A percentile compares a stretch with the other conserved stretches of the same genome.
Conservation (phyloP, 306 rosid species). For the Dalbergia cultrata region DNA sequence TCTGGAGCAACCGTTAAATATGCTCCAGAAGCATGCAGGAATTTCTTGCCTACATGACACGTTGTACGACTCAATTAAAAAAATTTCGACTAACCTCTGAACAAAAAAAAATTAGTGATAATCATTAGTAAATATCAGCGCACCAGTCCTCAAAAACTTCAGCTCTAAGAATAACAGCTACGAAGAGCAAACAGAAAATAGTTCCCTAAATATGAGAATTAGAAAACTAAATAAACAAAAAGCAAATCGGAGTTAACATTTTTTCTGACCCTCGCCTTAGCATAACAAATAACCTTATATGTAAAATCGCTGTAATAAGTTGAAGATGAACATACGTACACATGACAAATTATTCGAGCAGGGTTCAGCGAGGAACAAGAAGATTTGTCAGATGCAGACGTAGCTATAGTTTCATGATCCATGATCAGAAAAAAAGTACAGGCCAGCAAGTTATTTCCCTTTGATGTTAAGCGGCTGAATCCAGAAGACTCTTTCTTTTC, state of each 20-base stretch:
- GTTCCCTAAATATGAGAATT: background rate
- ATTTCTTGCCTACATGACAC: background rate
- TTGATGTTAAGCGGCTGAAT: background rate
- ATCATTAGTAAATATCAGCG: background rate
- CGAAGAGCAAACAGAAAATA: background rate
- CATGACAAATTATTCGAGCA: slow-evolving; percentile 77
- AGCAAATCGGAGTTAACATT: background rate
- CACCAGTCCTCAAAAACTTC: background rate
- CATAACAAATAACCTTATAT: background rate
- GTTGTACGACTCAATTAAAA: slow-evolving; percentile 13
- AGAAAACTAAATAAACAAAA: background rate
- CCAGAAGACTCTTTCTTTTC: no score
- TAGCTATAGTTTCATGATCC: slow-evolving; percentile 59
- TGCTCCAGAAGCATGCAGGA: no score
- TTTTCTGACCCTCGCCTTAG: background rate
- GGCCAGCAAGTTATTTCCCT: slow-evolving; percentile 14
- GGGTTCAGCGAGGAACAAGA: slow-evolving; percentile 61
- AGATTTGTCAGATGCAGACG: slow-evolving; percentile 64
- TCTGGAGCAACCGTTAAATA: no score
- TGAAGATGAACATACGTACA: slow-evolving; percentile 71
- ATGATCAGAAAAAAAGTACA: slow-evolving; percentile 44
- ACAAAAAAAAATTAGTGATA: background rate
- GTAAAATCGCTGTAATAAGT: background rate
- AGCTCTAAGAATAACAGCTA: background rate
- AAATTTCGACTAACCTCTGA: background rate